phyloP scores from a whole-genome alignment of 371 early-diverging fungal genomes.

The Syncephalis fuscata region DNA sequence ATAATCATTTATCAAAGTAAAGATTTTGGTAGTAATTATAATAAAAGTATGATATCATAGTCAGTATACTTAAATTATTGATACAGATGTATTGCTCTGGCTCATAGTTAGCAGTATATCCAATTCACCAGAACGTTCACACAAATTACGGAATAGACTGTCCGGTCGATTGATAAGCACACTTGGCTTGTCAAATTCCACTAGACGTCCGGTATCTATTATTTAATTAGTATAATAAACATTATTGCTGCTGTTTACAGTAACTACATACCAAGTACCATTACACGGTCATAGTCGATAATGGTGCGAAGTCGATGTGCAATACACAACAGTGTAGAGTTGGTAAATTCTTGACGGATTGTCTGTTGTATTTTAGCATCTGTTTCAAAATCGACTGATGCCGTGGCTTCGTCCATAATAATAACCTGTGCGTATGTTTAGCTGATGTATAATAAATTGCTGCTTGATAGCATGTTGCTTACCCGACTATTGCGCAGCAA shows the following conservation, averaged over 20 bases:
- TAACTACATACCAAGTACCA: constrained; percentile 40
- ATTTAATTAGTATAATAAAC: not conserved
- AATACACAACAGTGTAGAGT: constrained; percentile 38
- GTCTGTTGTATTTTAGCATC: constrained; percentile 44
- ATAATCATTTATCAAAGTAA: too few relatives aligned
- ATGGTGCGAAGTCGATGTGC: constrained; percentile 61
- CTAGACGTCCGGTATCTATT: constrained; percentile 25
- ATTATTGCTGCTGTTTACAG: not conserved
- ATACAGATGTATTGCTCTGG: too few relatives aligned
- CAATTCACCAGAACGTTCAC: constrained; percentile 46
- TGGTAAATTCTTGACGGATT: constrained; percentile 39
- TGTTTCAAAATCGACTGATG: constrained; percentile 49
- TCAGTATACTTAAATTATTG: too few relatives aligned
- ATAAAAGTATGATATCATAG: too few relatives aligned
- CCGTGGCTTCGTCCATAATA: constrained; percentile 50
- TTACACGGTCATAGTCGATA: constrained; percentile 62
- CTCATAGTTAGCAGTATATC: constrained; percentile 6
- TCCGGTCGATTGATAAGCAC: constrained; percentile 20
- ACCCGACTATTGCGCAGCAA: constrained; percentile 37
- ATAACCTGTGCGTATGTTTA: constrained; percentile 23
- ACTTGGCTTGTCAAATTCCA: constrained; percentile 41
- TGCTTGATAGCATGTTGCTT: constrained; percentile 4
- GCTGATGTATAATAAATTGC: not conserved
- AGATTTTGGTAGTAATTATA: too few relatives aligned
- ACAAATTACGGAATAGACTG: constrained; percentile 37